Evolutionary conservation across 2,329 filamentous ascomycete genomes (phyloP).

Genomic region (Pezicula radicicola): DNA sequence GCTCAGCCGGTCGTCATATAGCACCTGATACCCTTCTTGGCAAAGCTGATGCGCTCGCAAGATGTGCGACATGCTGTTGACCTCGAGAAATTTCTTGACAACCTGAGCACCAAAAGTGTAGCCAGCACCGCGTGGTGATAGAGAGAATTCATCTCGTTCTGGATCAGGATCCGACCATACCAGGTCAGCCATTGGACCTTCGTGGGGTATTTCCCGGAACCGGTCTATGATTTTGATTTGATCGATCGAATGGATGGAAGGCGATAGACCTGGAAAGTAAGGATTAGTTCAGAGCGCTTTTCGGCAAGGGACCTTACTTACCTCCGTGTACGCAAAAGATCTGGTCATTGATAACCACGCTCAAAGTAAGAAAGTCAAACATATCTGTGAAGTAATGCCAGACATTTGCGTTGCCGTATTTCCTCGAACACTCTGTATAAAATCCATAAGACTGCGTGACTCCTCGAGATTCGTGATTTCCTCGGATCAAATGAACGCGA

Average conservation of each 20-base stretch:
- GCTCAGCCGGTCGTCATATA: conserved; percentile 91
- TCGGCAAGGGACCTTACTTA: conserved; percentile 30
- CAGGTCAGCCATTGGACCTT: conserved; percentile 98
- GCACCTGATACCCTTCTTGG: conserved; percentile 94
- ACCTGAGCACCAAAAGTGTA: conserved; percentile 98
- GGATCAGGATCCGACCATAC: conserved; percentile 98
- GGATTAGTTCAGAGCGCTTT: not conserved
- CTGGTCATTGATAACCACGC: conserved; percentile 96
- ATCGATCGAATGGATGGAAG: conserved; percentile 95
- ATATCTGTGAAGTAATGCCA: conserved; percentile 99
- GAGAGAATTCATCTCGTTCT: conserved; percentile 95
- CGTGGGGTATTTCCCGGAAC: conserved; percentile 96
- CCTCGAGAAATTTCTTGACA: conserved; percentile 95
- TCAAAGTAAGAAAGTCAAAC: conserved; percentile 97
- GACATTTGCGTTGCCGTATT: conserved; percentile 97
- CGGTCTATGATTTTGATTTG: conserved; percentile 99
- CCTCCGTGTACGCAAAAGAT: conserved; percentile 99
- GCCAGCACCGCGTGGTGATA: conserved; percentile 88
- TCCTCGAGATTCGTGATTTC: conserved; percentile 95
- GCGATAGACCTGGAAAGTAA: conserved; percentile 61
- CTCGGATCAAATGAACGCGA: conserved; percentile 92
- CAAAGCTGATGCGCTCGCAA: conserved; percentile 97
- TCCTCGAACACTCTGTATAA: conserved; percentile 96
- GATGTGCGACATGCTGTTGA: conserved; percentile 98
- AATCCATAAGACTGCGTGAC: conserved; percentile 99